Evolutionary conservation across 1,284 basidiomycete species (phyloP), one percentile per base, ranked within the genome.

Genomic region (Puccinia polysora): DNA sequence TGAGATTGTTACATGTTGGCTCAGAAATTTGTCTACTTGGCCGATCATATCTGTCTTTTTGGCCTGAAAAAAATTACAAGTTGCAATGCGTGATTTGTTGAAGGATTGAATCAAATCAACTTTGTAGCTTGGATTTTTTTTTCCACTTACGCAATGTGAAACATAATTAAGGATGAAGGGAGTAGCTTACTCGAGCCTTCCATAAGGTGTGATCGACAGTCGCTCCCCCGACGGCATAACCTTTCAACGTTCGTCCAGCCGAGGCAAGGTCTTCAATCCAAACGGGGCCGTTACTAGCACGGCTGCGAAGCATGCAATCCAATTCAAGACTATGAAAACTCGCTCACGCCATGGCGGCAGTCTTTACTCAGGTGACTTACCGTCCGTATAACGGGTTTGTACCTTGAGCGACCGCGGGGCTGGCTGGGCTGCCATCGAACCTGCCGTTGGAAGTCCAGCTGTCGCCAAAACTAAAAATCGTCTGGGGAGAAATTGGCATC

Each of bases 401-500:
- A 7, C 36, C 53, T 56, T 45, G 20, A n/a, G 12, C 20, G 14
- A 55, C 36, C 25, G 50, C 38, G 8, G 65, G 38, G 10, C 20
- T 38, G n/a, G 65, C 4, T 40, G 36, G 18, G 7, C 65, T 30
- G 20, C 65, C 65, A 6, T 30, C n/a, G 18, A 14, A 40, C 36
- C 30, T 38, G 38, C 65, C 65, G 34, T 43, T 67, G 6, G 65
- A 52, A 25, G 18, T 67, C 50, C 34, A 67, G 18, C 65, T 67
- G 45, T 67, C 65, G 12, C 65, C 65, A n/a, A 67, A 67, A 20
- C 50, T 55, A 38, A 55, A 67, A 10, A 67, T 67, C 1, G 38
- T 67, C 65, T 67, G 20, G 15, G 18, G 2, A 59, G 3, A 7
- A n/a, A 2, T 30, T 23, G 18, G 30, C n/a, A 52, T 14, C 50